Base-by-base conservation (phyloP, 2,329 filamentous ascomycete species). In the Fusarium denticulatum region DNA sequence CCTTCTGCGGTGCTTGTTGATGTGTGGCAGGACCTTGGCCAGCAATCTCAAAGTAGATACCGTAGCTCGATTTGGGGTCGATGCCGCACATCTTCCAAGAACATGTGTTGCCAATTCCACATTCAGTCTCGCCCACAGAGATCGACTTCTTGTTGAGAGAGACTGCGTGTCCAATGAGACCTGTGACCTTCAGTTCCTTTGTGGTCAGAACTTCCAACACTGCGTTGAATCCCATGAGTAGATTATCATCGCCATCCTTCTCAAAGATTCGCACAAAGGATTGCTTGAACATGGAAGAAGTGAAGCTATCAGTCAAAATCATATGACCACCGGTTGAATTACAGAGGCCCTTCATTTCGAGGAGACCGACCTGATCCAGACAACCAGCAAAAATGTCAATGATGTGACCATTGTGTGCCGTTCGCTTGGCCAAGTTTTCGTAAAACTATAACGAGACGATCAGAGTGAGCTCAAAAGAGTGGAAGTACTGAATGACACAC, bases 61-160 rank as follows among this genome's bases (percentile, higher is more conserved):
- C 96, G 79, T 98, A 98, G 79, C 95, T 98, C 37, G 96, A 91
- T 62, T 91, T 93, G 16, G 96, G 96, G 78, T 98, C 95, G 76
- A 99, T 98, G 76, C 95, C 95, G 79, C 96, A 98, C 96, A 99
- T 98, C 85, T 99, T 99, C 96, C 96, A 99, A 7, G 95, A 96
- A 83, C 96, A 98, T 2, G 96, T 99, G 81, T 98, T 98, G 74
- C 96, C 96, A 77, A 99, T 98, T 79, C 96, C 96, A 78, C 96
- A 98, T 82, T 99, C 96, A 0, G 96, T 98, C 85, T 99, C 96
- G 60, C 96, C 96, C 18, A 99, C 96, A 4, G 95, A 97, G 14
- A 93, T 93, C 1, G 96, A 98, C 81, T 99, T 99, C 85, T 98
- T 99, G 87, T 98, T 98, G 77, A 98, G 87, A 6, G 96, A 98